Percentiles rank a stretch among this genome's conserved stretches.
phyloP scores from a whole-genome alignment of 2,329 filamentous ascomycete species.

The Metarhizium rileyi region DNA sequence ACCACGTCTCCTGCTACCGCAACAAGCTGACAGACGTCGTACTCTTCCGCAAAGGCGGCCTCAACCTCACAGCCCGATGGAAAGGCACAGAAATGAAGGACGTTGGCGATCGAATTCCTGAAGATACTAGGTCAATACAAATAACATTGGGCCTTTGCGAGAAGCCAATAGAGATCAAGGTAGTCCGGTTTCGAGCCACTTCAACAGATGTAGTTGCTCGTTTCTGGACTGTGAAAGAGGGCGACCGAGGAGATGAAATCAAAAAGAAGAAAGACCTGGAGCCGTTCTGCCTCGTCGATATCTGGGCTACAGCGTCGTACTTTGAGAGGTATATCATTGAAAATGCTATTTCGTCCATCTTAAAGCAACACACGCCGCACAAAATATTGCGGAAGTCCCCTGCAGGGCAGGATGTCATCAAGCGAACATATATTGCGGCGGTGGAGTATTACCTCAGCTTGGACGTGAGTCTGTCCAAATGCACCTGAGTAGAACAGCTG shows the following conservation, averaged over 20 bases:
- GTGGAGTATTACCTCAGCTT: slow-evolving; percentile 15
- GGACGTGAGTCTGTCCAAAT: slow-evolving; percentile 10
- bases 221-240: slow-evolving; percentile 24
- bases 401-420: slow-evolving; percentile 8
- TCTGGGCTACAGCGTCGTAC: slow-evolving; percentile 21
- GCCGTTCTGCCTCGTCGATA: slow-evolving; percentile 30
- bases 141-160: slow-evolving; percentile 29
- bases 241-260: slow-evolving; percentile 12
- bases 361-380: slow-evolving; percentile 13
- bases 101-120: slow-evolving; percentile 23
- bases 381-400: neutral
- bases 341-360: slow-evolving; percentile 18
- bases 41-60: slow-evolving; percentile 32
- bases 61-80: slow-evolving; percentile 35
- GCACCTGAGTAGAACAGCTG: neutral
- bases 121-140: slow-evolving; percentile 21
- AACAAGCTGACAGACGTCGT: slow-evolving; percentile 31
- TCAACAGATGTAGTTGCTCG: slow-evolving; percentile 28
- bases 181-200: slow-evolving; percentile 31
- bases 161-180: slow-evolving; percentile 26
- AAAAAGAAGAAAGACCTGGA: slow-evolving; percentile 22
- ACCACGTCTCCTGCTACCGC: slow-evolving; percentile 33
- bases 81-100: slow-evolving; percentile 29
- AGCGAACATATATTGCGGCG: slow-evolving; percentile 13
- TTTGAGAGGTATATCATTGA: slow-evolving; percentile 28